phyloP scores from a whole-genome alignment of 1,284 basidiomycete species.

The Phlebopus sp. region DNA sequence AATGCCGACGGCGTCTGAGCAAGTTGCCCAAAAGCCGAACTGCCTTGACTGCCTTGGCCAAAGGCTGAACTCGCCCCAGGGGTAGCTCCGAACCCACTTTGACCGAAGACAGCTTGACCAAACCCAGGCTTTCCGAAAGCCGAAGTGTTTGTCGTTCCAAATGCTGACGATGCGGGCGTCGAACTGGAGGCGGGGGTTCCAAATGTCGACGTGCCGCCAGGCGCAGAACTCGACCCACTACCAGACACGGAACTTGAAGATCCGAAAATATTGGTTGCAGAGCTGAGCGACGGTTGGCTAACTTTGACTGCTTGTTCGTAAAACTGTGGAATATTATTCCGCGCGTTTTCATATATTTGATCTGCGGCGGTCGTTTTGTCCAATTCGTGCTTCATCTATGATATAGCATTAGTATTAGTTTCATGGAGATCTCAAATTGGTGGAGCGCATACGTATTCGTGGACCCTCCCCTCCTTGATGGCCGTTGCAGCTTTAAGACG shows the following conservation, averaged over 20 bases:
- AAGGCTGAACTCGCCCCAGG: slow-evolving; percentile 30
- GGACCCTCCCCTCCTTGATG: slow-evolving; percentile 49
- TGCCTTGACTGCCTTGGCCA: slow-evolving; percentile 37
- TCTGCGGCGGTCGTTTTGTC: slow-evolving; percentile 42
- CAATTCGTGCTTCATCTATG: slow-evolving; percentile 55
- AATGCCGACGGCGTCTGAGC: slow-evolving; percentile 34
- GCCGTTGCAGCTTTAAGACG: slow-evolving; percentile 67
- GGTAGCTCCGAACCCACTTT: slow-evolving; percentile 32
- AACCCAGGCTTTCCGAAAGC: no score
- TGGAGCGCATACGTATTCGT: slow-evolving; percentile 59
- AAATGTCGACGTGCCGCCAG: slow-evolving; percentile 33
- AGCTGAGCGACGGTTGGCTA: slow-evolving; percentile 11
- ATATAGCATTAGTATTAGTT: slow-evolving; percentile 4
- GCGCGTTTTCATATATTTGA: slow-evolving; percentile 43
- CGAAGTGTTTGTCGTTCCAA: neutral
- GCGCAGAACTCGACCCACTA: slow-evolving; percentile 18
- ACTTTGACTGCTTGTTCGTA: slow-evolving; percentile 50
- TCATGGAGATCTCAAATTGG: neutral
- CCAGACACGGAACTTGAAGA: slow-evolving; percentile 26
- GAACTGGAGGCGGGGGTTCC: slow-evolving; percentile 32
- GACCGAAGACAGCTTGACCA: slow-evolving; percentile 11
- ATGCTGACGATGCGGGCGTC: slow-evolving; percentile 11
- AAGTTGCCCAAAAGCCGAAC: slow-evolving; percentile 31
- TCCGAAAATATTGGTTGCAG: neutral
- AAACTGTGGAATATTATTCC: slow-evolving; percentile 45